These are phyloP conservation scores for Cladobotryum mycophilum DNA, from an alignment of 2,329 filamentous ascomycete species.

Conservation along the genomic window DNA sequence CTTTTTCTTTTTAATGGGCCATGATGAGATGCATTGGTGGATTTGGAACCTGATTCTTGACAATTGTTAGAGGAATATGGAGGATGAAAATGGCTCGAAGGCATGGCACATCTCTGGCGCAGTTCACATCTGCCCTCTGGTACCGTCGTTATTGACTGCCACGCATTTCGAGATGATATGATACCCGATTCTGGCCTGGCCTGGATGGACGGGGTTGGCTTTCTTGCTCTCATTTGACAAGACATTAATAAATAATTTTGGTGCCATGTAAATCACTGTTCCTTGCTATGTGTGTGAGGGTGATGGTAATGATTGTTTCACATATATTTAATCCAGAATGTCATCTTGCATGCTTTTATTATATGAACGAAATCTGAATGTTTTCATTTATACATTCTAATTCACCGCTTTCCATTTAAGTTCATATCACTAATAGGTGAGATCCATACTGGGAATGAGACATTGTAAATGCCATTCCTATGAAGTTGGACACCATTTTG, in stretches of 20 bases:
- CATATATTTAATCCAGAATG: too few relatives aligned
- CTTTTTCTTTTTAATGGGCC: slow-evolving; percentile 29
- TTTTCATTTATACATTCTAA: too few relatives aligned
- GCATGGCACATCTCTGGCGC: not conserved
- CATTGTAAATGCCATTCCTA: too few relatives aligned
- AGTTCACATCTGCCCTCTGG: not conserved
- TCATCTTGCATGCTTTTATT: too few relatives aligned
- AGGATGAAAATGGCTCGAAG: slow-evolving; percentile 1
- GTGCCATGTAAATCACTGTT: too few relatives aligned
- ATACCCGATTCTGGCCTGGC: slow-evolving; percentile 20
- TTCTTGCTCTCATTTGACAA: slow-evolving; percentile 26
- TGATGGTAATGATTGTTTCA: too few relatives aligned
- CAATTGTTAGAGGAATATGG: slow-evolving; percentile 2
- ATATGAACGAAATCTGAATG: too few relatives aligned
- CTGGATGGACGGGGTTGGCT: slow-evolving; percentile 19
- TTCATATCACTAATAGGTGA: too few relatives aligned
- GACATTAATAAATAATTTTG: slow-evolving; percentile 23
- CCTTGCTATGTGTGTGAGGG: too few relatives aligned
- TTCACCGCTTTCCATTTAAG: too few relatives aligned
- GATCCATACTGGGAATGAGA: too few relatives aligned
- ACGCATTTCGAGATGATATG: slow-evolving; percentile 18
- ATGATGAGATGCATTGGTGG: slow-evolving; percentile 23
- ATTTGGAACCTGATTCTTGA: slow-evolving; percentile 14
- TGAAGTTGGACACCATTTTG: too few relatives aligned
- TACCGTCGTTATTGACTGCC: slow-evolving; percentile 9